phyloP scores from a whole-genome alignment of 2,329 filamentous ascomycete genomes.

The Colletotrichum sp. region DNA sequence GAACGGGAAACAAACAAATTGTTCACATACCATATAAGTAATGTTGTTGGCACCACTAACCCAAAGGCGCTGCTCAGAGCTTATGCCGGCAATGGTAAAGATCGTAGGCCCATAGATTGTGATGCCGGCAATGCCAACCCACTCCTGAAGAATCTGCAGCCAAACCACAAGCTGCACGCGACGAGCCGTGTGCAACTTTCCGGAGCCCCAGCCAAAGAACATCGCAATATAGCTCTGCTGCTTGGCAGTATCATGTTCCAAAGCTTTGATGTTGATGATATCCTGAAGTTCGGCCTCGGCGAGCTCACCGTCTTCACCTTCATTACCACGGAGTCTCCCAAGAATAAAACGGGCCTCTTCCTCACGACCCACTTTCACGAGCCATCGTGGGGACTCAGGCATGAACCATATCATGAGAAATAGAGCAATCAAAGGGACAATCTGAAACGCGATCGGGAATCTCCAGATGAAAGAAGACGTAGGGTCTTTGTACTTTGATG shows the following conservation, averaged over 20 bases:
- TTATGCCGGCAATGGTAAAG: constrained; percentile 71
- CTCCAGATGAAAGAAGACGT: constrained; percentile 66
- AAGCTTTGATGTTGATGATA: constrained; percentile 56
- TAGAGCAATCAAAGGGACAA: constrained; percentile 64
- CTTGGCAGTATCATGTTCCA: constrained; percentile 65
- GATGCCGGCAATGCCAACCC: constrained; percentile 73
- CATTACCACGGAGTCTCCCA: constrained; percentile 64
- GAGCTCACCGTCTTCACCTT: constrained; percentile 41
- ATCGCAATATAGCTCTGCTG: constrained; percentile 67
- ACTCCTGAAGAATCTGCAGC: constrained; percentile 75
- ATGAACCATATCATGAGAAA: constrained; percentile 67
- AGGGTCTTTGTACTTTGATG: constrained; percentile 48
- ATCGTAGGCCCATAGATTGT: constrained; percentile 65
- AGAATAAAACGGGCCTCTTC: constrained; percentile 73
- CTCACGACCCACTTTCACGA: constrained; percentile 68
- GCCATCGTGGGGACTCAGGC: constrained; percentile 72
- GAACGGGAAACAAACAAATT: neutral
- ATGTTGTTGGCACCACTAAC: constrained; percentile 61
- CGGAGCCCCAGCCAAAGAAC: constrained; percentile 70
- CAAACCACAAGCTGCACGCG: constrained; percentile 74
- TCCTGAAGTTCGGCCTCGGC: constrained; percentile 70
- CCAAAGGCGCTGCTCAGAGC: constrained; percentile 65
- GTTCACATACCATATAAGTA: constrained; percentile 46
- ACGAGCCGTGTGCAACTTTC: constrained; percentile 68
- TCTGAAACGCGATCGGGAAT: constrained; percentile 75